phyloP scores from a whole-genome alignment of 371 early-diverging fungal species.

The Syncephalastrum monosporum region DNA sequence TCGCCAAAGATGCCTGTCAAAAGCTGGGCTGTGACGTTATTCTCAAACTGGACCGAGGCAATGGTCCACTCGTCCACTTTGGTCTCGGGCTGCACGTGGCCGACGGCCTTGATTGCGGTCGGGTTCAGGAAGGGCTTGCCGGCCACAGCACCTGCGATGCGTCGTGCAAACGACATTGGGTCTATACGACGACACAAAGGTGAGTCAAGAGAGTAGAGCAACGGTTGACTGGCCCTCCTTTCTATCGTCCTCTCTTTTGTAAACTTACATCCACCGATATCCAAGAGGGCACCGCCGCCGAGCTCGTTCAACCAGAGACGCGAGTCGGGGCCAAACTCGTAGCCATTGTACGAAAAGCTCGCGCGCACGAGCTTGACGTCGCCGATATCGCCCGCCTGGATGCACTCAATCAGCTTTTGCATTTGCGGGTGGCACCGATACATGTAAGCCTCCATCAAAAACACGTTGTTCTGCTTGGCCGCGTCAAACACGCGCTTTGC shows the following conservation, averaged over 20 bases:
- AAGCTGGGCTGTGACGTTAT: constrained; percentile 32
- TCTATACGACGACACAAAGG: constrained; percentile 19
- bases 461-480: constrained; percentile 27
- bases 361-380: constrained; percentile 40
- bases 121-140: constrained; percentile 22
- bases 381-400: constrained; percentile 34
- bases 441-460: constrained; percentile 55
- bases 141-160: constrained; percentile 37
- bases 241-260: no score
- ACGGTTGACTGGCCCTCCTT: no score
- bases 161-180: constrained; percentile 44
- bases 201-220: not conserved
- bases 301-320: constrained; percentile 46
- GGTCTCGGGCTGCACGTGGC: constrained; percentile 37
- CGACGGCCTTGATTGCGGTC: constrained; percentile 34
- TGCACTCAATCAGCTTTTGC: constrained; percentile 23
- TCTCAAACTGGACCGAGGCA: constrained; percentile 38
- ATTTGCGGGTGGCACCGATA: constrained; percentile 53
- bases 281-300: constrained; percentile 47
- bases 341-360: constrained; percentile 40
- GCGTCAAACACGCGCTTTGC: constrained; percentile 30
- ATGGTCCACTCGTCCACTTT: constrained; percentile 49
- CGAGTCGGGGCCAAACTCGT: constrained; percentile 30
- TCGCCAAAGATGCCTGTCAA: constrained; percentile 45
- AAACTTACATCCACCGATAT: constrained; percentile 51